These are phyloP conservation scores for Stramenopiles sp. DNA, from an alignment of 352 stramenopile species.

Conservation along the genomic window DNA sequence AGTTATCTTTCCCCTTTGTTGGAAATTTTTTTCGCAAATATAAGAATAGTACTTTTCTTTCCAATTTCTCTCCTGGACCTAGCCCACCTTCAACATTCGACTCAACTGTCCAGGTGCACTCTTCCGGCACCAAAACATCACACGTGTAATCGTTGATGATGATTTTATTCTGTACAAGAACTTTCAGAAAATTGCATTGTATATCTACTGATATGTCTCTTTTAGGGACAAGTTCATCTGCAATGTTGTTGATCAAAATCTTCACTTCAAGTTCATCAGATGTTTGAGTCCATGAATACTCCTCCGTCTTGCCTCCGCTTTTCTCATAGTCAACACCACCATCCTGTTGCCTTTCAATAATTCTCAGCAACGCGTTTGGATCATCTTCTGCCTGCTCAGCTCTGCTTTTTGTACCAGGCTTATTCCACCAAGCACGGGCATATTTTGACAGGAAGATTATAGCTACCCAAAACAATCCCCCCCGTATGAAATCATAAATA, in stretches of 20 bases:
- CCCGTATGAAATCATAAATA: not conserved
- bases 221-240: not conserved
- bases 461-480: not conserved
- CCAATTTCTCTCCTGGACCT: not conserved
- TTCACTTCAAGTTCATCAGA: not conserved
- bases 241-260: not conserved
- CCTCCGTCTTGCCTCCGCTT: not conserved
- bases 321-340: not conserved
- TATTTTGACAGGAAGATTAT: not conserved
- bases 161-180: not conserved
- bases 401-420: not conserved
- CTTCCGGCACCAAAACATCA: not conserved
- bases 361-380: not conserved
- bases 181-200: not conserved
- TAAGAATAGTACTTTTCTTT: not conserved
- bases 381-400: not conserved
- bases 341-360: not conserved
- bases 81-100: not conserved
- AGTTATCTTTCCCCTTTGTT: not conserved
- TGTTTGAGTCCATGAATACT: not conserved
- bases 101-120: not conserved
- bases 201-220: not conserved
- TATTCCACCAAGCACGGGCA: not conserved
- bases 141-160: not conserved
- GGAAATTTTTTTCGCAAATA: not conserved